Conservation (phyloP, 495 filamentous ascomycete species). For the Podospora pseudopauciseta region DNA sequence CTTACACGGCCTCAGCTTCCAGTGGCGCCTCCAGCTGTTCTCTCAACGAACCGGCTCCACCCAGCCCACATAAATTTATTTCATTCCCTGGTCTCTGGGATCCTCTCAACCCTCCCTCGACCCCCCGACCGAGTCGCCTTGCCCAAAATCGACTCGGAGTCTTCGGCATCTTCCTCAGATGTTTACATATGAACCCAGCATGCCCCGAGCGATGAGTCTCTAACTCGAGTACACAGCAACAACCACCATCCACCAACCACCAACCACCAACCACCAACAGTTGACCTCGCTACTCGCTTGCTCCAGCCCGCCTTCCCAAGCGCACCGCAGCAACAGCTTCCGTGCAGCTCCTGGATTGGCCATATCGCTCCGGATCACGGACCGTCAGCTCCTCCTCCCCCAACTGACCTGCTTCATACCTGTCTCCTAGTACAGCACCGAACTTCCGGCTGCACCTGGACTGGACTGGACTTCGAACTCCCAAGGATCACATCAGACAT, state of each 20-base stretch:
- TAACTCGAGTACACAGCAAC: constrained; percentile 15
- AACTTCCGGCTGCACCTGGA: background rate
- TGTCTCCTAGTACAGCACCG: background rate
- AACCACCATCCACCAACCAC: no score
- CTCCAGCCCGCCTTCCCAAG: background rate
- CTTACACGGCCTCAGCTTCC: constrained; percentile 7
- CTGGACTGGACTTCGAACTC: no score
- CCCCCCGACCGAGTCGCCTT: background rate
- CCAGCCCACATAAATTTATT: constrained; percentile 36
- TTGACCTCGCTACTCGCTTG: constrained; percentile 11
- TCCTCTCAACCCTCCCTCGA: background rate
- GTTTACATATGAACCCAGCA: constrained; percentile 17
- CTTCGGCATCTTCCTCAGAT: constrained; percentile 27
- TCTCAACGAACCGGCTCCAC: constrained; percentile 28
- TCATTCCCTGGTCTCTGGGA: constrained; percentile 20
- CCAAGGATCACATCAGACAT: no score
- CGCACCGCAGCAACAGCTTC: constrained; percentile 13
- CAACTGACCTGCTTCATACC: background rate
- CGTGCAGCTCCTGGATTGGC: constrained; percentile 9
- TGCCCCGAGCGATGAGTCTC: constrained; percentile 31
- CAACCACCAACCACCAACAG: background rate
- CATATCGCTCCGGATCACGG: constrained; percentile 17
- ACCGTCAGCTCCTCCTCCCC: constrained; percentile 9
- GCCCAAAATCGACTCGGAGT: constrained; percentile 24
- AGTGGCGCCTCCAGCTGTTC: constrained; percentile 5